These are phyloP conservation scores for Peterozyma xylosa DNA, from an alignment of 805 yeast species.

Conservation along the genomic window DNA sequence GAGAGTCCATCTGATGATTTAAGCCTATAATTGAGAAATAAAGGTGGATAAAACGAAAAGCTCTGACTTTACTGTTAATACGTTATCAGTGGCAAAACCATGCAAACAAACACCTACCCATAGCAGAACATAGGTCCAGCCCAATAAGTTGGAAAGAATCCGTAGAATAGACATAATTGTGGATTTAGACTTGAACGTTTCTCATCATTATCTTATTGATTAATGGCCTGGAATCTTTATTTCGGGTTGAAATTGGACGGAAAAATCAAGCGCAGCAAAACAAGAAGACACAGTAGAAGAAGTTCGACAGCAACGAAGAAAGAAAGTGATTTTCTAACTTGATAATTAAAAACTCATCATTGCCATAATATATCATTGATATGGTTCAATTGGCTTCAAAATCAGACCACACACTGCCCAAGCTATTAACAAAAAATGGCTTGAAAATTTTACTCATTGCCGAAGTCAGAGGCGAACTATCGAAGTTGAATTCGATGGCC, in stretches of 20 bases:
- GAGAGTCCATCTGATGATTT: slow-evolving; percentile 42
- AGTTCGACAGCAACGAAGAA: too few relatives aligned
- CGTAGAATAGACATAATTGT: neutral
- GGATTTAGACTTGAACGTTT: neutral
- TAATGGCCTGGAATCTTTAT: too few relatives aligned
- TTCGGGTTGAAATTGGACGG: too few relatives aligned
- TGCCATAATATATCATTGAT: too few relatives aligned
- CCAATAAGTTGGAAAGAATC: slow-evolving; percentile 14
- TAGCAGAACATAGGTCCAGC: slow-evolving; percentile 28
- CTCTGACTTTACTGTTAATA: slow-evolving; percentile 20
- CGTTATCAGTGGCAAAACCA: neutral
- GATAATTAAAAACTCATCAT: neutral
- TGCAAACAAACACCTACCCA: slow-evolving; percentile 18
- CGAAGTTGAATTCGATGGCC: slow-evolving; percentile 43
- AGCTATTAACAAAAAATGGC: slow-evolving; percentile 20
- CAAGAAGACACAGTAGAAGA: too few relatives aligned
- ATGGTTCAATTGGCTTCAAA: too few relatives aligned
- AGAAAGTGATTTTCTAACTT: too few relatives aligned
- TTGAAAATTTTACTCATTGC: slow-evolving; percentile 41
- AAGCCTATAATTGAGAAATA: slow-evolving; percentile 29
- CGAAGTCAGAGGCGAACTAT: slow-evolving; percentile 48
- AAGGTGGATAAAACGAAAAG: slow-evolving; percentile 42
- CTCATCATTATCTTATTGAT: too few relatives aligned
- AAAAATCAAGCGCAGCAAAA: too few relatives aligned
- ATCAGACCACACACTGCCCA: slow-evolving; percentile 4